A percentile compares a stretch with the other conserved stretches of the same genome.
These are phyloP conservation scores for Alloteropsis angusta DNA, from an alignment of 202 grass and related monocot genomes.

Conservation along the genomic window DNA sequence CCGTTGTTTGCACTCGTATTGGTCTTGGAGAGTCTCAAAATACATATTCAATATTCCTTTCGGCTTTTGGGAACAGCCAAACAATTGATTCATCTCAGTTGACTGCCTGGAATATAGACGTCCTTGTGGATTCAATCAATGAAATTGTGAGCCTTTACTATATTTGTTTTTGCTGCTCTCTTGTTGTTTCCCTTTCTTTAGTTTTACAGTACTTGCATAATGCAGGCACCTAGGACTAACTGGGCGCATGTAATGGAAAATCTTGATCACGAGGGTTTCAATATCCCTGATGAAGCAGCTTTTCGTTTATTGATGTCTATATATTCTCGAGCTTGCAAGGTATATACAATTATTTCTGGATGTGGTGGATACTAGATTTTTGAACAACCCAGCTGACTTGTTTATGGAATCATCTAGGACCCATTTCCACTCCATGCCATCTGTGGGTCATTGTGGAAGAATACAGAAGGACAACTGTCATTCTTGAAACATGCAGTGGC, in stretches of 20 bases:
- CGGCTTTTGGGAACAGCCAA: constrained; percentile 49
- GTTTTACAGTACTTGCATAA: constrained; percentile 22
- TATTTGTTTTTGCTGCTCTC: background rate
- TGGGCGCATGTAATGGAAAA: constrained; percentile 81
- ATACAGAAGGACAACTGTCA: constrained; percentile 83
- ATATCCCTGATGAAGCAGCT: constrained; percentile 69
- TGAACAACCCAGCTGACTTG: constrained; percentile 19
- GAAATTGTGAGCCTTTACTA: constrained; percentile 64
- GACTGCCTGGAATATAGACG: constrained; percentile 66
- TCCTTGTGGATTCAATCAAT: constrained; percentile 79
- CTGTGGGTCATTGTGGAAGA: constrained; percentile 84
- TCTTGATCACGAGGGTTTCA: constrained; percentile 92
- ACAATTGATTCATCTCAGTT: constrained; percentile 36
- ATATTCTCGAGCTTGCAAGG: constrained; percentile 76
- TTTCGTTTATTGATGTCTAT: constrained; percentile 75
- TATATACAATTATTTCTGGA: constrained; percentile 18
- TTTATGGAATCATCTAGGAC: constrained; percentile 48
- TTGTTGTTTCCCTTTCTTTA: background rate
- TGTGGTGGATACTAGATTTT: background rate
- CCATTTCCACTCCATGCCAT: constrained; percentile 82
- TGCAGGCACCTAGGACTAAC: constrained; percentile 72
- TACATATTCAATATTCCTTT: constrained; percentile 56
- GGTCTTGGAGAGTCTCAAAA: constrained; percentile 34
- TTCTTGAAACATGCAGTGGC: constrained; percentile 74
- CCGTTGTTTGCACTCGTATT: constrained; percentile 36